A percentile compares a stretch with the other conserved stretches of the same genome.
Conservation (phyloP, 257 asterid species). For the Solanum peruvianum region DNA sequence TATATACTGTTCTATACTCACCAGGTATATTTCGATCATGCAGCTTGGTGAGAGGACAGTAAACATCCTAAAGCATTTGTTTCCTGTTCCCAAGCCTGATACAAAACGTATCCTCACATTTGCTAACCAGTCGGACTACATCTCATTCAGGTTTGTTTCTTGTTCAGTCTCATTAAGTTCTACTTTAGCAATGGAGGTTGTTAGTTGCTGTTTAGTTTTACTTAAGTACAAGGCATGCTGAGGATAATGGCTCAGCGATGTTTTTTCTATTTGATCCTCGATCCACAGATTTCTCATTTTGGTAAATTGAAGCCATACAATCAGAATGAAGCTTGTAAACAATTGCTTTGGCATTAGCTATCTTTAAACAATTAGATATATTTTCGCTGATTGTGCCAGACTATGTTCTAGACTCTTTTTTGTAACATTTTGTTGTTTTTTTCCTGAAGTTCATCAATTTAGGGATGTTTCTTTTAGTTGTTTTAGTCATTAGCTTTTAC, state of each 20-base stretch:
- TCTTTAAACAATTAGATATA: background rate
- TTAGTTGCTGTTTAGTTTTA: background rate
- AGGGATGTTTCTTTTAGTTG: background rate
- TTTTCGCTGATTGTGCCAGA: background rate
- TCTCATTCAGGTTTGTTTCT: constrained; percentile 75
- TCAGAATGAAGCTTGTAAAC: background rate
- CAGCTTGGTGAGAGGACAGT: constrained; percentile 87
- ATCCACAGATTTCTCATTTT: no score
- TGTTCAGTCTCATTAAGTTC: background rate
- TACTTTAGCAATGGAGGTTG: background rate
- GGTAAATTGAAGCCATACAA: background rate
- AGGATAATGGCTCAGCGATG: background rate
- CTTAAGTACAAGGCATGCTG: background rate
- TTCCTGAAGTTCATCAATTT: background rate
- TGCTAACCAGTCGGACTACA: constrained; percentile 64
- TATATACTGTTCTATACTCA: background rate
- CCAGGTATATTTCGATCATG: constrained; percentile 4
- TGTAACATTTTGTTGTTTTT: background rate
- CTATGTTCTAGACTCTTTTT: background rate
- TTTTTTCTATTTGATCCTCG: background rate
- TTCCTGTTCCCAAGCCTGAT: constrained; percentile 95
- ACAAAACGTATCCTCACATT: constrained; percentile 83
- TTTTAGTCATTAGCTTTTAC: background rate
- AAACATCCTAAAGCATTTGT: constrained; percentile 74
- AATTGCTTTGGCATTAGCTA: background rate